phyloP scores from a whole-genome alignment of 2,329 filamentous ascomycete genomes.

The Hypoxylon sp. region DNA sequence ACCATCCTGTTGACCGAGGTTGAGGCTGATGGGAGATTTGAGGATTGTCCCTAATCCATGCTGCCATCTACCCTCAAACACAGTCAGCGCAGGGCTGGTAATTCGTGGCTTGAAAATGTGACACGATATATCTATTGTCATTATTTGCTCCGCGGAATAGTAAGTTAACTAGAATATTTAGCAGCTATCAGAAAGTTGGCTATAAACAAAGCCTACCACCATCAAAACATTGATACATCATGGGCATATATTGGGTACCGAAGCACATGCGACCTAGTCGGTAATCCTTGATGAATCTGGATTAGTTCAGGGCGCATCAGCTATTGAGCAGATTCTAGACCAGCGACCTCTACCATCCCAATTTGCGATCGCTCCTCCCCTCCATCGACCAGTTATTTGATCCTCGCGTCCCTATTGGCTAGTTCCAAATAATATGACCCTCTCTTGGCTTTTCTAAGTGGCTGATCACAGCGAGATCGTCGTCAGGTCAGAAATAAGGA shows the following conservation, averaged over 20 bases:
- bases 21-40: constrained; percentile 18
- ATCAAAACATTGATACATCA: constrained; percentile 3
- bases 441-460: not conserved
- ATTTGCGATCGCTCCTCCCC: constrained; percentile 2
- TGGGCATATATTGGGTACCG: constrained; percentile 1
- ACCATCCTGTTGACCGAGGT: constrained; percentile 30
- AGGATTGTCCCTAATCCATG: constrained; percentile 2
- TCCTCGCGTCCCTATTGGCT: constrained; percentile 10
- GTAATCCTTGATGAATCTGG: not conserved
- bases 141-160: not conserved
- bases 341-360: not conserved
- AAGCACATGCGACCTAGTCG: constrained; percentile 3
- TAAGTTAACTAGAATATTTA: not conserved
- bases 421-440: not conserved
- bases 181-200: not conserved
- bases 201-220: not conserved
- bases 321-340: not conserved
- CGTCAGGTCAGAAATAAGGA: constrained; percentile 13
- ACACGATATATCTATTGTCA: not conserved
- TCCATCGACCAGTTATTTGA: not conserved
- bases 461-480: constrained; percentile 8
- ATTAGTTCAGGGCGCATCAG: not conserved
- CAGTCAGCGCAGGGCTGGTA: not conserved
- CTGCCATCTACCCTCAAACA: not conserved
- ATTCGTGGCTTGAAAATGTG: not conserved